These are phyloP conservation scores for Colletotrichum sp. DNA, from an alignment of 2,329 filamentous ascomycete genomes.

Conservation along the genomic window DNA sequence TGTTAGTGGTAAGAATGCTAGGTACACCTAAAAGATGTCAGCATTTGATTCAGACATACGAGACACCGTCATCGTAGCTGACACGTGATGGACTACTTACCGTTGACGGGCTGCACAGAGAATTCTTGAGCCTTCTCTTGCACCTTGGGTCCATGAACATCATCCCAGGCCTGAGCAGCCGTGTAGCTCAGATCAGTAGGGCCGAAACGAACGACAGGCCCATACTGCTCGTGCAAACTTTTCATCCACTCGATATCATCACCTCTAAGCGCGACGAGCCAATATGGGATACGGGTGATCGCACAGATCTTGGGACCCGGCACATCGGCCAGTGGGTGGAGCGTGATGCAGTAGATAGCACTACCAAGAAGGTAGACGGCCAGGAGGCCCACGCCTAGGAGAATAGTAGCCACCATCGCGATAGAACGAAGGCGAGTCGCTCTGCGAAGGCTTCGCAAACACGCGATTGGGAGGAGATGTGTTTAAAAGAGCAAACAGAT, in stretches of 20 bases:
- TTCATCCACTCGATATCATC: constrained; percentile 26
- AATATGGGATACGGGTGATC: constrained; percentile 28
- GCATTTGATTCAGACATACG: accelerated
- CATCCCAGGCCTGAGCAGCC: constrained; percentile 25
- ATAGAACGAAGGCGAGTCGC: not conserved
- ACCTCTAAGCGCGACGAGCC: constrained; percentile 23
- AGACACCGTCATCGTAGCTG: accelerated
- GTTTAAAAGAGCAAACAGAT: not conserved
- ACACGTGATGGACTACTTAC: not conserved
- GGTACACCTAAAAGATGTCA: constrained; percentile 1
- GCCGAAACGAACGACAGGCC: constrained; percentile 24
- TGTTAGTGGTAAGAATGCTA: constrained; percentile 23
- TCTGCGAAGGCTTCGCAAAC: not conserved
- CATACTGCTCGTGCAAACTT: constrained; percentile 24
- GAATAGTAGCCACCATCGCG: not conserved
- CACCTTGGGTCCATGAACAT: constrained; percentile 22
- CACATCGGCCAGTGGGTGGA: constrained; percentile 27
- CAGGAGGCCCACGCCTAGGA: not conserved
- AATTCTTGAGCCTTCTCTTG: constrained; percentile 21
- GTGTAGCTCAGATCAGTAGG: constrained; percentile 27
- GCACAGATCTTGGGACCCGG: constrained; percentile 25
- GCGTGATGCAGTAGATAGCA: constrained; percentile 24
- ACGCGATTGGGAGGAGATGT: not conserved
- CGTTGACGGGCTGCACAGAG: constrained; percentile 22
- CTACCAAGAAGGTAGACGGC: constrained; percentile 5